A percentile compares a stretch with the other conserved stretches of the same genome.
Evolutionary conservation across 176 grass and related monocot species (phyloP).

Genomic region (Thinopyrum elongatum): DNA sequence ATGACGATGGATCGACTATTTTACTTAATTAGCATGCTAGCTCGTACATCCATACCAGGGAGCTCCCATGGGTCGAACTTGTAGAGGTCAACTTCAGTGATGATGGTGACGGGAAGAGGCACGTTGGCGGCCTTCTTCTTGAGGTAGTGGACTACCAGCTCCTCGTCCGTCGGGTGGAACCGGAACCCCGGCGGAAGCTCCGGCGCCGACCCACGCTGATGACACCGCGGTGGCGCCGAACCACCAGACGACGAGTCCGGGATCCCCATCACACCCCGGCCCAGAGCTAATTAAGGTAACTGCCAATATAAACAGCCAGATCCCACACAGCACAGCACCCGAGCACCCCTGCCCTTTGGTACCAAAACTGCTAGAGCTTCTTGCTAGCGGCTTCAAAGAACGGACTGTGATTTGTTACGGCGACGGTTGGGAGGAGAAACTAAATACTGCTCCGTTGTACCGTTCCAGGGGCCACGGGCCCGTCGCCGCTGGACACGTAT

Average conservation of each 20-base stretch:
- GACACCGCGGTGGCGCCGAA: constrained; percentile 33
- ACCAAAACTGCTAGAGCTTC: constrained; percentile 5
- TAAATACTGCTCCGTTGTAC: constrained; percentile 61
- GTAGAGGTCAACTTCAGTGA: neutral
- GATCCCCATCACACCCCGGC: constrained; percentile 47
- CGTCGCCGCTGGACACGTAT: constrained; percentile 41
- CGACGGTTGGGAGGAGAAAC: constrained; percentile 27
- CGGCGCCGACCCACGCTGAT: constrained; percentile 43
- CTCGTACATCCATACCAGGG: constrained; percentile 29
- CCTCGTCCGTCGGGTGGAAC: constrained; percentile 98
- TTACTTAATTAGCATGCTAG: too few relatives aligned
- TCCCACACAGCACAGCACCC: neutral
- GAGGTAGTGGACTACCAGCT: constrained; percentile 92
- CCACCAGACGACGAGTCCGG: constrained; percentile 53
- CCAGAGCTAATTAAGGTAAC: too few relatives aligned
- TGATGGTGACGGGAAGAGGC: constrained; percentile 34
- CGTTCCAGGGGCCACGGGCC: constrained; percentile 8
- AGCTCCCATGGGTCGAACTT: neutral
- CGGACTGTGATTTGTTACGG: constrained; percentile 31
- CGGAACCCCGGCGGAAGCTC: constrained; percentile 93
- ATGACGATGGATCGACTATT: too few relatives aligned
- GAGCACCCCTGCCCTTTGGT: neutral
- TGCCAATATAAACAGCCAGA: neutral
- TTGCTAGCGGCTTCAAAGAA: constrained; percentile 11
- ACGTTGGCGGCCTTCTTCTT: constrained; percentile 72